These are phyloP conservation scores for Fusarium torreyae DNA, from an alignment of 2,329 filamentous ascomycete genomes.

Conservation along the genomic window DNA sequence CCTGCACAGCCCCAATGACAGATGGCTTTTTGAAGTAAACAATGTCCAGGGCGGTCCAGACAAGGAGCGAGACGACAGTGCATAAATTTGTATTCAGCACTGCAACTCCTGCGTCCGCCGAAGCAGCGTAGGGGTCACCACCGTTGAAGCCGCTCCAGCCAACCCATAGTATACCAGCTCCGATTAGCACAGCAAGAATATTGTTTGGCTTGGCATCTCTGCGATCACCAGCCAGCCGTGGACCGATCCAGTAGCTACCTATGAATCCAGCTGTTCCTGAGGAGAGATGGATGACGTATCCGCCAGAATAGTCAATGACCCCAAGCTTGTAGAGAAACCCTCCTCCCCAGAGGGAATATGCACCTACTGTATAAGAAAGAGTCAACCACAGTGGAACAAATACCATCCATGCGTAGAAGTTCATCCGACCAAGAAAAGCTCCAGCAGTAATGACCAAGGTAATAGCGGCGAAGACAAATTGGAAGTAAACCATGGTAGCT, in stretches of 20 bases:
- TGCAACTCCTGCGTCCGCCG: conserved; percentile 1
- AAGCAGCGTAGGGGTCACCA: conserved; percentile 7
- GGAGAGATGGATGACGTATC: conserved; percentile 11
- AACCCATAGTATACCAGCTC: neutral
- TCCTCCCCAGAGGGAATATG: conserved; percentile 3
- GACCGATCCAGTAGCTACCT: conserved; percentile 6
- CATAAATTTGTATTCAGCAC: conserved; percentile 1
- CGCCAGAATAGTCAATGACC: conserved; percentile 5
- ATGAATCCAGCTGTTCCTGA: conserved; percentile 4
- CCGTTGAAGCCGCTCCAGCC: conserved; percentile 10
- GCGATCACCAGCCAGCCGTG: neutral
- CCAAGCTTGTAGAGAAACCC: conserved; percentile 2
- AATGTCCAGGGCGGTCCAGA: neutral
- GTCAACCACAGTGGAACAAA: neutral
- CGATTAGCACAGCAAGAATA: neutral
- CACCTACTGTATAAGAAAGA: neutral
- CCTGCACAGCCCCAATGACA: conserved; percentile 4
- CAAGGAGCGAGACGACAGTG: neutral
- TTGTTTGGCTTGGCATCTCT: conserved; percentile 3
- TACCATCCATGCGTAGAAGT: conserved; percentile 11
- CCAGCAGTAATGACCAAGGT: conserved; percentile 12
- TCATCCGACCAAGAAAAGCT: neutral
- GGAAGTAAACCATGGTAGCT: conserved; percentile 1
- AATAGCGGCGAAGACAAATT: conserved; percentile 8
- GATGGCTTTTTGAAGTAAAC: conserved; percentile 6